Evolutionary conservation across 805 yeast species (phyloP).

Genomic region (Hagleromyces aurorensis): DNA sequence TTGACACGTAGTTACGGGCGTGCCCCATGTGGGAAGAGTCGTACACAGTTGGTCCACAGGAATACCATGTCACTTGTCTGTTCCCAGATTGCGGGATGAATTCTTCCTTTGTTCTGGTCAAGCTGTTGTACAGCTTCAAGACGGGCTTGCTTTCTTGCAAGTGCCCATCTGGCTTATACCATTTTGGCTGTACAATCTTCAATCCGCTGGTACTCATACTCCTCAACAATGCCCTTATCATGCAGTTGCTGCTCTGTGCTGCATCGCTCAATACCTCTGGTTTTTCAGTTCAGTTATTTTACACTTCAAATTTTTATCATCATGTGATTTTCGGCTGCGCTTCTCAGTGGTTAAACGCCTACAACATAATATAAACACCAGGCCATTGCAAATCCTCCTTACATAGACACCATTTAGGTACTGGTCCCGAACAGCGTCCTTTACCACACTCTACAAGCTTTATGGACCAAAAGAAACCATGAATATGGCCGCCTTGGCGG

Average conservation of each 20-base stretch:
- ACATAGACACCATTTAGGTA: no score
- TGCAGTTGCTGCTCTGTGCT: no score
- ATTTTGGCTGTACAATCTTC: conserved; percentile 43
- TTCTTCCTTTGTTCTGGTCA: conserved; percentile 72
- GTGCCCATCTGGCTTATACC: conserved; percentile 37
- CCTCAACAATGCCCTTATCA: no score
- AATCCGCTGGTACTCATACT: conserved; percentile 10
- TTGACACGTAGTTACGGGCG: conserved; percentile 92
- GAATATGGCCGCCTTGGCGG: no score
- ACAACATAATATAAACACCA: no score
- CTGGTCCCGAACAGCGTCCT: no score
- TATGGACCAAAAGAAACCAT: no score
- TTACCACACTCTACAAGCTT: no score
- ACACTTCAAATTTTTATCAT: no score
- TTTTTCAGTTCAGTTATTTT: neutral
- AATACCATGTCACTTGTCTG: conserved; percentile 81
- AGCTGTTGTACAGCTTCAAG: conserved; percentile 68
- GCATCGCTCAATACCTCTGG: neutral
- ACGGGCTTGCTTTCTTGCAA: conserved; percentile 29
- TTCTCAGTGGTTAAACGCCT: no score
- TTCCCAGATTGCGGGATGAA: conserved; percentile 59
- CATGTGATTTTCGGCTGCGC: no score
- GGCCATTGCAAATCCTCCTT: no score
- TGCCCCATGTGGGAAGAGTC: conserved; percentile 98
- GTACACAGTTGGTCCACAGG: conserved; percentile 98